Percentiles rank a stretch among this genome's conserved stretches.
These are phyloP conservation scores for Tulasnella calospora DNA, from an alignment of 768 basidiomycete genomes.

Conservation along the genomic window DNA sequence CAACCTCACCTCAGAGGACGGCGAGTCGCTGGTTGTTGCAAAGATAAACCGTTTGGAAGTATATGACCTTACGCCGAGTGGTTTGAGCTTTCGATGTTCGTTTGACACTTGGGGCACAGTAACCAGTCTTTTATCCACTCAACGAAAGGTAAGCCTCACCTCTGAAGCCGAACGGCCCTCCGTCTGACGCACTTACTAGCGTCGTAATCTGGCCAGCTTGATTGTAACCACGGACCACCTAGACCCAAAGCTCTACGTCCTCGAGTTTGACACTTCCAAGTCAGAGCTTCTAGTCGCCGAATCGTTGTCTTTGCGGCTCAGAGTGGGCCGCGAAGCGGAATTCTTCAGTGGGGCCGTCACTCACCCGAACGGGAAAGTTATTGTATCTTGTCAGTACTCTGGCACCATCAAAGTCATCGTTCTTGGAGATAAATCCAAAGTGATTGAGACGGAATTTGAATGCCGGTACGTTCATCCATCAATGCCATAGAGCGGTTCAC, in stretches of 20 bases:
- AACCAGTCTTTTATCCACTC: constrained; percentile 44
- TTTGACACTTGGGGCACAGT: constrained; percentile 60
- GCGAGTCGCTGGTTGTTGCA: constrained; percentile 64
- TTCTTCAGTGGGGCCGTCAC: constrained; percentile 66
- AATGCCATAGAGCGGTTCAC: background rate
- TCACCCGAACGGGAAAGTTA: constrained; percentile 57
- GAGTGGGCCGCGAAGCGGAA: constrained; percentile 57
- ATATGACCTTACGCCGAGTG: constrained; percentile 57
- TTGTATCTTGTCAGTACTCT: constrained; percentile 59
- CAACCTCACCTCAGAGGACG: constrained; percentile 46
- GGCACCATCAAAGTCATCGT: constrained; percentile 64
- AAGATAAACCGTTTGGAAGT: constrained; percentile 64
- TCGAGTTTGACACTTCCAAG: constrained; percentile 41
- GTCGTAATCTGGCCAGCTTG: constrained; percentile 41
- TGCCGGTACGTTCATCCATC: constrained; percentile 27
- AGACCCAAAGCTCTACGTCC: constrained; percentile 63
- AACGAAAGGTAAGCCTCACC: constrained; percentile 49
- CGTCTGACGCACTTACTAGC: constrained; percentile 13
- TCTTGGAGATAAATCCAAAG: constrained; percentile 41
- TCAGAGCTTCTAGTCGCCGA: constrained; percentile 24
- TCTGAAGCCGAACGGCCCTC: background rate
- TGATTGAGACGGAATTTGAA: constrained; percentile 30
- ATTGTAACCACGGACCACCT: constrained; percentile 72
- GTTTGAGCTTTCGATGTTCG: constrained; percentile 55
- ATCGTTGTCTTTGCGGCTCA: constrained; percentile 51